Conservation (phyloP, 2,329 filamentous ascomycete species). For the Pseudohalonectria lignicola region DNA sequence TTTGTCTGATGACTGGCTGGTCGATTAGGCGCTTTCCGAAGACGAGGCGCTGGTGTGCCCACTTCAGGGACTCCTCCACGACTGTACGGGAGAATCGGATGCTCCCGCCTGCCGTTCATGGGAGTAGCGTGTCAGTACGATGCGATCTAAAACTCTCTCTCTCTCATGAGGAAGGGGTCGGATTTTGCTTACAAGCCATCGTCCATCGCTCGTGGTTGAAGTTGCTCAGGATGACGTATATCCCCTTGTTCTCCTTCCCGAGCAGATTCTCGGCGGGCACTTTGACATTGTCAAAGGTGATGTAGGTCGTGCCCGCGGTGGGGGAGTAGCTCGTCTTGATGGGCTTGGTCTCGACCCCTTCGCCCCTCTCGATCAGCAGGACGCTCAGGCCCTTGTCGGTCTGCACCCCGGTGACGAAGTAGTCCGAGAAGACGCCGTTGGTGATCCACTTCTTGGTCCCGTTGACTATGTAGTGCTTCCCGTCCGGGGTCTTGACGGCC, state of each 20-base stretch:
- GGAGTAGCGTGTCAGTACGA: constrained; percentile 15
- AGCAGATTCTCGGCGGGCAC: constrained; percentile 70
- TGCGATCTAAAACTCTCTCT: background rate
- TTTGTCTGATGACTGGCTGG: constrained; percentile 73
- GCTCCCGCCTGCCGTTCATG: constrained; percentile 33
- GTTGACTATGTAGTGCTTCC: constrained; percentile 60
- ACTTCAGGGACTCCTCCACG: constrained; percentile 78
- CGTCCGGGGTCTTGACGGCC: constrained; percentile 63
- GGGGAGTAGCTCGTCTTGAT: constrained; percentile 79
- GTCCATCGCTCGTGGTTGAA: constrained; percentile 83
- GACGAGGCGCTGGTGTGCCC: constrained; percentile 77
- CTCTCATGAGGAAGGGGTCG: constrained; percentile 1
- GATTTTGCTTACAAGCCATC: constrained; percentile 51
- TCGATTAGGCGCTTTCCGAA: constrained; percentile 75
- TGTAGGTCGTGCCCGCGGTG: constrained; percentile 65
- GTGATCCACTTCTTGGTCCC: constrained; percentile 83
- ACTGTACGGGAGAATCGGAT: constrained; percentile 56
- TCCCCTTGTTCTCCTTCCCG: constrained; percentile 76
- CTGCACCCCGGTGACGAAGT: constrained; percentile 72
- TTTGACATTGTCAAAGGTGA: constrained; percentile 80
- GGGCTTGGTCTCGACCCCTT: constrained; percentile 63
- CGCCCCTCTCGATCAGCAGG: constrained; percentile 60
- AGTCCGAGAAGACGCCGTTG: constrained; percentile 66
- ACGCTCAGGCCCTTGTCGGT: constrained; percentile 73
- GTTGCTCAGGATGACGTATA: constrained; percentile 73